A percentile compares a stretch with the other conserved stretches of the same genome.
Evolutionary conservation across 2,329 filamentous ascomycete species (phyloP).

Genomic region (Paraphaeosphaeria sporulosa): DNA sequence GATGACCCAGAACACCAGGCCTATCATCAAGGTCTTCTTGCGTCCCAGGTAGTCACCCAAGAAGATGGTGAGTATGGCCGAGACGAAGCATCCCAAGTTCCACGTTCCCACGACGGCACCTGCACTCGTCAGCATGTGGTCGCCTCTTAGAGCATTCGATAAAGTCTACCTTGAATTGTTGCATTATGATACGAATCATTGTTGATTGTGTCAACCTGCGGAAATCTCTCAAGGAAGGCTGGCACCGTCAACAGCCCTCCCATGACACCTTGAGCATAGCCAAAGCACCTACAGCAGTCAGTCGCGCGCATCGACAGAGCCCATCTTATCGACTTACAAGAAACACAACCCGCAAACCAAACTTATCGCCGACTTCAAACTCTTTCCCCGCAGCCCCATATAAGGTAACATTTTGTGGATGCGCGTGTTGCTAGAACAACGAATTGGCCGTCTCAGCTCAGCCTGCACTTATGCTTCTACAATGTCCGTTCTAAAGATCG

Average conservation of each 20-base stretch:
- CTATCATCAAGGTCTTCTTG: slow-evolving; percentile 58
- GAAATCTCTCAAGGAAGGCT: slow-evolving; percentile 58
- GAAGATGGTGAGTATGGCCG: slow-evolving; percentile 60
- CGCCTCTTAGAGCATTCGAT: not conserved
- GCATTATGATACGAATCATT: slow-evolving; percentile 29
- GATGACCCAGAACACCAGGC: slow-evolving; percentile 58
- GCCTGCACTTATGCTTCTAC: too few relatives aligned
- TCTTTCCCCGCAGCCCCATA: slow-evolving; percentile 11
- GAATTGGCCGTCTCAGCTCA: not conserved
- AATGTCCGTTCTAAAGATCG: too few relatives aligned
- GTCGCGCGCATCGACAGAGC: not conserved
- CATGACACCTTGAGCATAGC: slow-evolving; percentile 75
- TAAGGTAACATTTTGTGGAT: slow-evolving; percentile 5
- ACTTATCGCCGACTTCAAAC: slow-evolving; percentile 13
- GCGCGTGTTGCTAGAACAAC: slow-evolving; percentile 3
- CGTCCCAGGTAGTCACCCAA: slow-evolving; percentile 60
- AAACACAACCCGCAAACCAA: slow-evolving; percentile 18
- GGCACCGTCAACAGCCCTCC: slow-evolving; percentile 72
- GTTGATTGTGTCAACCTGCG: slow-evolving; percentile 35
- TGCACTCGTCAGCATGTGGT: slow-evolving; percentile 12
- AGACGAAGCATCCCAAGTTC: slow-evolving; percentile 65
- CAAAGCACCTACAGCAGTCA: slow-evolving; percentile 53
- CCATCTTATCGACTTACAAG: slow-evolving; percentile 8
- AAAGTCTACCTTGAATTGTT: slow-evolving; percentile 32
- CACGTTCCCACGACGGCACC: slow-evolving; percentile 41